phyloP scores from a whole-genome alignment of 2,329 filamentous ascomycete species.

The Fusarium sarcochroum region DNA sequence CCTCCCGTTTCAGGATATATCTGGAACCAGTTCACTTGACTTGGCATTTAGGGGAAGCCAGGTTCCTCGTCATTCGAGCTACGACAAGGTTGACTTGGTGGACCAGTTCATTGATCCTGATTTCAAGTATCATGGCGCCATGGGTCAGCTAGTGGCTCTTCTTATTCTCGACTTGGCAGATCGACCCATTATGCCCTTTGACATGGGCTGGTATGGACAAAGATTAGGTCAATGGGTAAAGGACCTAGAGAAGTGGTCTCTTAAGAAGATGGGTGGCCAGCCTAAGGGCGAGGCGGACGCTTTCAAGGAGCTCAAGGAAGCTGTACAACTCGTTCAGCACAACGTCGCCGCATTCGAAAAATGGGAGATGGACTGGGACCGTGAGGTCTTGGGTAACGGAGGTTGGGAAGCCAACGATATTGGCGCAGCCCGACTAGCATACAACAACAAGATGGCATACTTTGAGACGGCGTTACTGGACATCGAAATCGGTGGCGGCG shows the following conservation, averaged over 20 bases:
- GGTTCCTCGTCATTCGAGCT: slow-evolving; percentile 85
- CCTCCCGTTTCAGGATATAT: slow-evolving; percentile 91
- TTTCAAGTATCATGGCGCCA: slow-evolving; percentile 83
- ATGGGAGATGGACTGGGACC: slow-evolving; percentile 86
- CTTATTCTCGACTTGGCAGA: slow-evolving; percentile 90
- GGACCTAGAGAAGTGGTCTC: slow-evolving; percentile 73
- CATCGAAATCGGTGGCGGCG: slow-evolving; percentile 77
- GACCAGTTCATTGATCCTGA: slow-evolving; percentile 82
- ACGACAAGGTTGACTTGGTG: slow-evolving; percentile 93
- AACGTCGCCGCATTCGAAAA: slow-evolving; percentile 72
- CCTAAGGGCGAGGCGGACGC: slow-evolving; percentile 30
- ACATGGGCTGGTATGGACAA: slow-evolving; percentile 80
- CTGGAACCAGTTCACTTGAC: slow-evolving; percentile 89
- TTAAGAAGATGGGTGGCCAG: slow-evolving; percentile 53
- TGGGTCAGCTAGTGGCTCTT: slow-evolving; percentile 85
- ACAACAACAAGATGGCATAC: slow-evolving; percentile 82
- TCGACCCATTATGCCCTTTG: slow-evolving; percentile 84
- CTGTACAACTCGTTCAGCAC: slow-evolving; percentile 70
- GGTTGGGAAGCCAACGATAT: slow-evolving; percentile 82
- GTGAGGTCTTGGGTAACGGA: slow-evolving; percentile 76
- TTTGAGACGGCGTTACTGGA: slow-evolving; percentile 92
- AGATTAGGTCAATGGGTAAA: slow-evolving; percentile 75
- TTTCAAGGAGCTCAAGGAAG: slow-evolving; percentile 61
- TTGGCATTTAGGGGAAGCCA: slow-evolving; percentile 79
- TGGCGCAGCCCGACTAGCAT: slow-evolving; percentile 76